Evolutionary conservation across 2,329 filamentous ascomycete genomes (phyloP).

Genomic region (Rhytidhysteron rufulum): DNA sequence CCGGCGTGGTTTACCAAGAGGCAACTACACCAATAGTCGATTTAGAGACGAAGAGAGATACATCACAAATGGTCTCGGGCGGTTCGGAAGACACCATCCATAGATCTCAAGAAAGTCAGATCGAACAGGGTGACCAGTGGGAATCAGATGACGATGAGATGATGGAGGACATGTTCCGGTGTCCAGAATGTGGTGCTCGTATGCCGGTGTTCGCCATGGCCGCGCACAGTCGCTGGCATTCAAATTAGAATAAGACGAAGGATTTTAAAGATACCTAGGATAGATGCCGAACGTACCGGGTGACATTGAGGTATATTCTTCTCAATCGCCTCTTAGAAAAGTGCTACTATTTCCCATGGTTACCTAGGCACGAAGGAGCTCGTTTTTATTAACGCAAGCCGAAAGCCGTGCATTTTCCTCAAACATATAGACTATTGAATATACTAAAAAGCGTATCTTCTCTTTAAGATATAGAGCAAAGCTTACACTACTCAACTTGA

Average conservation of each 20-base stretch:
- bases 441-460: no score
- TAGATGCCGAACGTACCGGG: no score
- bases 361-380: no score
- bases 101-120: constrained; percentile 16
- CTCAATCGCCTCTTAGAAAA: no score
- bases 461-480: no score
- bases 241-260: constrained; percentile 21
- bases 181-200: constrained; percentile 49
- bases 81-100: constrained; percentile 33
- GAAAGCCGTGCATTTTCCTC: no score
- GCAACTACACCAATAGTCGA: constrained; percentile 7
- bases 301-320: no score
- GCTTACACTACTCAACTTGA: no score
- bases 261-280: constrained; percentile 2
- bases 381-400: no score
- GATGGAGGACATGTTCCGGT: constrained; percentile 33
- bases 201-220: constrained; percentile 57
- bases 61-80: constrained; percentile 1
- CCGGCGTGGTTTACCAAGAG: no score
- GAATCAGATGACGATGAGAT: constrained; percentile 30
- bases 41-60: constrained; percentile 1
- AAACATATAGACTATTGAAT: no score
- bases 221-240: constrained; percentile 55
- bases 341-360: no score
- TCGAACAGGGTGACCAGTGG: constrained; percentile 16